Base-by-base conservation (phyloP, 2,329 filamentous ascomycete species). In the Pseudonectria buxi region DNA sequence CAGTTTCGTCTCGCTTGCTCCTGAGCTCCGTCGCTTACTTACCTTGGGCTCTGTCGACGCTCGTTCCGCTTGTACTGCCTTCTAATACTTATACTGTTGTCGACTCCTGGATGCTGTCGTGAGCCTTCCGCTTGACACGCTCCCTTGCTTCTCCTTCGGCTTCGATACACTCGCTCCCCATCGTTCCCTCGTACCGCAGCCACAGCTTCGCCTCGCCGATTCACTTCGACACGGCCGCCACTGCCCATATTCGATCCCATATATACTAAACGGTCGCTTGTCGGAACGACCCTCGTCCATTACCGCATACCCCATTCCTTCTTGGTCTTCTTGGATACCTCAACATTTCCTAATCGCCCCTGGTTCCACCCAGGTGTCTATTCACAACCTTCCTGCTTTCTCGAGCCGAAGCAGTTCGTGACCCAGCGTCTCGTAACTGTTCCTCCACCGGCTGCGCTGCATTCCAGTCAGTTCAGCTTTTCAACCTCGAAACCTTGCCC, bases 41-140 rank as follows among this genome's bases (percentile, higher is more conserved):
- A 44, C 36, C 48, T 43, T 51, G 47, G 24, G 30, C 28, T 26
- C 44, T 43, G 49, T 50, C 50, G 50, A 57, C 57, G 39, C 48
- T 58, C 56, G 45, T 58, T 60, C 49, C 43, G 37, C 40, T 39
- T 49, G 38, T 56, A 56, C 50, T 47, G 43, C 46, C 45, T 51
- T 47, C 42, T 53, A 52, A 55, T 56, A 57, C 48, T 54, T 57
- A 48, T 44, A 53, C 50, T 45, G 41, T 53, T 44, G 38, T 41
- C 11, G 43, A 36, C 36, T 37, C 36, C 35, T 43, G 40, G 33
- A 39, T 43, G 37, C 37, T 27, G 30, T 30, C 39, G 33, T 39
- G 32, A 46, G 44, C 35, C 39, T 39, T 42, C 33, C 38, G 29
- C 33, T 30, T 41, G 35, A 42, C 48, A 37, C 40, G 13, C 51